These are phyloP conservation scores for Mortierella sp. DNA, from an alignment of 371 early-diverging fungal species.

Conservation along the genomic window DNA sequence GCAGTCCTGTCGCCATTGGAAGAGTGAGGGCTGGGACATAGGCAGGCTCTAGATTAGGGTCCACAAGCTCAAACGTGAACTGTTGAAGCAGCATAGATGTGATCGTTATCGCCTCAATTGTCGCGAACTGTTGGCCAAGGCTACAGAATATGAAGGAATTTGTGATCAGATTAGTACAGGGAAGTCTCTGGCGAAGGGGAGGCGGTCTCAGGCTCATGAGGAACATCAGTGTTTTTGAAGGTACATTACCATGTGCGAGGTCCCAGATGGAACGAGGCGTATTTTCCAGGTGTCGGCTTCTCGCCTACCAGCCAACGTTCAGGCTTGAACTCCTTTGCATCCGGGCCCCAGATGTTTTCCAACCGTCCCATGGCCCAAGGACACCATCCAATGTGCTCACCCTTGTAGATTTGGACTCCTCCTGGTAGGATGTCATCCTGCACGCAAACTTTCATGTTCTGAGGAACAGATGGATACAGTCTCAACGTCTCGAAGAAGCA, in stretches of 20 bases:
- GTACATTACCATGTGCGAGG: constrained; percentile 42
- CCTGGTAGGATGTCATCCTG: constrained; percentile 77
- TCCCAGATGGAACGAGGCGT: constrained; percentile 39
- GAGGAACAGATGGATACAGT: constrained; percentile 78
- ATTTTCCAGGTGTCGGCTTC: constrained; percentile 47
- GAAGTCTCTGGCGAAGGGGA: too few species aligned
- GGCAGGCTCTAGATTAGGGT: constrained; percentile 40
- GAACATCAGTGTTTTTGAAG: too few species aligned
- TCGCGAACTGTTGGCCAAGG: constrained; percentile 65
- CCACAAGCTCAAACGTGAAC: constrained; percentile 58
- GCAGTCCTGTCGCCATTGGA: constrained; percentile 50
- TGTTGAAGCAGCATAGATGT: constrained; percentile 59
- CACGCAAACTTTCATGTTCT: constrained; percentile 69
- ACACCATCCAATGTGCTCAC: constrained; percentile 64
- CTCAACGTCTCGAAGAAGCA: constrained; percentile 77
- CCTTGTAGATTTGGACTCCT: constrained; percentile 68
- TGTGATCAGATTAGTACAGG: too few species aligned
- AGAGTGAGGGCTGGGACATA: constrained; percentile 58
- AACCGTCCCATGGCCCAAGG: constrained; percentile 64
- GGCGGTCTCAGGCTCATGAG: too few species aligned
- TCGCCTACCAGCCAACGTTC: constrained; percentile 70
- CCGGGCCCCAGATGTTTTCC: constrained; percentile 67
- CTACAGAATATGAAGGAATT: too few species aligned
- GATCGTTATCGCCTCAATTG: constrained; percentile 63
- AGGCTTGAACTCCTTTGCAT: constrained; percentile 66